Evolutionary conservation across 768 basidiomycete genomes (phyloP).

Genomic region (Mycena polygramma): DNA sequence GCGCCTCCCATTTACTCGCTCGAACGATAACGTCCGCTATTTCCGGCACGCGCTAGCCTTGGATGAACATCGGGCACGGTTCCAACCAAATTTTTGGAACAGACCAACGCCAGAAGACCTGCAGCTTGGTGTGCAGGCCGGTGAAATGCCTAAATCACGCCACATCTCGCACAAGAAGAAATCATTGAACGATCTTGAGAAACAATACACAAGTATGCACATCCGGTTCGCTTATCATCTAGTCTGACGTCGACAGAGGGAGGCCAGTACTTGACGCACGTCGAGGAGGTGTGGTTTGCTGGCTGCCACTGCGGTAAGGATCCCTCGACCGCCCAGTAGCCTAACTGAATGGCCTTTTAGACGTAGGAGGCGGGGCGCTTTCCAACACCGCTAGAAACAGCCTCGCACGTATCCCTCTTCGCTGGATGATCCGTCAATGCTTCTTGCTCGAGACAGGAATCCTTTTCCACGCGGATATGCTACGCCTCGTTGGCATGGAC

Average conservation of each 20-base stretch:
- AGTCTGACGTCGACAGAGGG: constrained; percentile 26
- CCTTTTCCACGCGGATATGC: constrained; percentile 64
- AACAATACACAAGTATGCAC: constrained; percentile 45
- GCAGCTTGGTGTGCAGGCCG: constrained; percentile 60
- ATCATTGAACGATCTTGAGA: constrained; percentile 56
- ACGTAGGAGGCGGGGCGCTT: constrained; percentile 82
- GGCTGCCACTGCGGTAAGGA: constrained; percentile 77
- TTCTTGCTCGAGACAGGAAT: constrained; percentile 70
- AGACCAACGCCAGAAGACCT: constrained; percentile 56
- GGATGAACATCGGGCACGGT: constrained; percentile 76
- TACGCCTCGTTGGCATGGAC: constrained; percentile 62
- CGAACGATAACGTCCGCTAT: constrained; percentile 68
- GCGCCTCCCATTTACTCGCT: constrained; percentile 74
- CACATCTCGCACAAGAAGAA: constrained; percentile 45
- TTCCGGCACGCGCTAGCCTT: constrained; percentile 82
- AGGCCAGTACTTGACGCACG: constrained; percentile 61
- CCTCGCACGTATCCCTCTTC: constrained; percentile 78
- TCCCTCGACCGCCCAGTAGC: constrained; percentile 33
- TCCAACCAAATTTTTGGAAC: constrained; percentile 63
- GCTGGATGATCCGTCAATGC: constrained; percentile 83
- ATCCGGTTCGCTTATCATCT: background rate
- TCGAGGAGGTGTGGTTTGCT: constrained; percentile 86
- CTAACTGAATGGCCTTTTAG: constrained; percentile 48
- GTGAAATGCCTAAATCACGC: constrained; percentile 58
- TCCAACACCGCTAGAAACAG: constrained; percentile 67